Conservation (phyloP, 1,284 basidiomycete genomes). For the Cerrena zonata region DNA sequence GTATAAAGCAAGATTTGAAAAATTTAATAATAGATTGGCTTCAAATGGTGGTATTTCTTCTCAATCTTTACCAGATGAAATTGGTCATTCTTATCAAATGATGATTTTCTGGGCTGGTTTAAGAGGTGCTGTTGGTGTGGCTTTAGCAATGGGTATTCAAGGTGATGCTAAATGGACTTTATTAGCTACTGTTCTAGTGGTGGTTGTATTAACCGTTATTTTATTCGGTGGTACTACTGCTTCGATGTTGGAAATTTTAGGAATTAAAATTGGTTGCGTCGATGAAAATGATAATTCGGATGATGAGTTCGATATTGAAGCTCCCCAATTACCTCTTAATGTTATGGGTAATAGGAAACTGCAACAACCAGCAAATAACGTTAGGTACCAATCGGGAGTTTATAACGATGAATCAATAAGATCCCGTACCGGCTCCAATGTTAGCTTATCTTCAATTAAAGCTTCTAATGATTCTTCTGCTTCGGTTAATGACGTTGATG, state of each 20-base stretch:
- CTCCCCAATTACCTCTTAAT: too few relatives aligned
- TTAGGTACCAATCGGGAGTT: too few relatives aligned
- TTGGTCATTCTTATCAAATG: constrained; percentile 95
- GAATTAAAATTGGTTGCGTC: constrained; percentile 92
- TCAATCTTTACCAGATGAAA: constrained; percentile 80
- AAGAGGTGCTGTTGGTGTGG: constrained; percentile 93
- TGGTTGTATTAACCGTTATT: constrained; percentile 92
- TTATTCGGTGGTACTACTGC: constrained; percentile 95
- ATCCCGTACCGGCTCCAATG: too few relatives aligned
- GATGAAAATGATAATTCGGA: constrained; percentile 86
- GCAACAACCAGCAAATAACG: too few relatives aligned
- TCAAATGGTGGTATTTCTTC: too few relatives aligned
- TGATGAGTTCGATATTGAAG: too few relatives aligned
- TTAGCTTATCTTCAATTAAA: too few relatives aligned
- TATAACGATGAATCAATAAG: too few relatives aligned
- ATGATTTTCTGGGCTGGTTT: constrained; percentile 99
- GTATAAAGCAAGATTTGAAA: constrained; percentile 76
- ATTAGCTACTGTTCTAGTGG: constrained; percentile 89
- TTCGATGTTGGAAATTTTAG: constrained; percentile 95
- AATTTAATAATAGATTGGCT: too few relatives aligned
- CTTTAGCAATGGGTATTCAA: constrained; percentile 90
- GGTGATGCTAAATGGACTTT: constrained; percentile 88
- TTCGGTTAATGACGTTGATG: too few relatives aligned
- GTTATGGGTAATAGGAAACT: too few relatives aligned
- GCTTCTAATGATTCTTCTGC: too few relatives aligned